Conservation (phyloP, 371 early-diverging fungal genomes). For the Syncephalastrum sp. region DNA sequence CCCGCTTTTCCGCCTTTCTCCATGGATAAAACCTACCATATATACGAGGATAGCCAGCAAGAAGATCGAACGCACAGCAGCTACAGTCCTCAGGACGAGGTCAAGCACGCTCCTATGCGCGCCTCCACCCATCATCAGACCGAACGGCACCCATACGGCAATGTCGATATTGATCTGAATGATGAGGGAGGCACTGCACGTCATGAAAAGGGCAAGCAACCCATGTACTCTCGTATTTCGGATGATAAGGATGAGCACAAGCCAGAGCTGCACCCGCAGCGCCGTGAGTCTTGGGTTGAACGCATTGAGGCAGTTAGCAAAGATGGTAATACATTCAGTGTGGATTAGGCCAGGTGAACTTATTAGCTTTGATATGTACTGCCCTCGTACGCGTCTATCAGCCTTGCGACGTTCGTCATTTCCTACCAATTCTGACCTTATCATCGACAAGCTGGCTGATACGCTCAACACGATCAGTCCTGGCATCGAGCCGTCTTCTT, state of each 20-base stretch:
- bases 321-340: constrained; percentile 11
- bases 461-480: constrained; percentile 12
- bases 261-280: constrained; percentile 2
- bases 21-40: too few relatives aligned
- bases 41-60: too few relatives aligned
- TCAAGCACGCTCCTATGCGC: constrained; percentile 12
- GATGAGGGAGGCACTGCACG: constrained; percentile 6
- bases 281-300: constrained; percentile 8
- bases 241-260: neutral
- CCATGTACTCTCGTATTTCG: neutral
- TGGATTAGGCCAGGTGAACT: too few relatives aligned
- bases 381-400: neutral
- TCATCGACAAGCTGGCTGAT: constrained; percentile 15
- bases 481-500: constrained; percentile 5
- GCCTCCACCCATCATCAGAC: neutral
- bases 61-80: constrained; percentile 2
- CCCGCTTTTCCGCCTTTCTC: too few relatives aligned
- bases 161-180: neutral
- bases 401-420: constrained; percentile 14
- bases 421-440: constrained; percentile 3
- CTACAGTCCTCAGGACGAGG: constrained; percentile 16
- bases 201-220: constrained; percentile 9
- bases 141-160: constrained; percentile 4
- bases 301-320: constrained; percentile 8
- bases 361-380: neutral